Evolutionary conservation across 2,329 filamentous ascomycete genomes (phyloP).

Genomic region (Arthroderma sp.): DNA sequence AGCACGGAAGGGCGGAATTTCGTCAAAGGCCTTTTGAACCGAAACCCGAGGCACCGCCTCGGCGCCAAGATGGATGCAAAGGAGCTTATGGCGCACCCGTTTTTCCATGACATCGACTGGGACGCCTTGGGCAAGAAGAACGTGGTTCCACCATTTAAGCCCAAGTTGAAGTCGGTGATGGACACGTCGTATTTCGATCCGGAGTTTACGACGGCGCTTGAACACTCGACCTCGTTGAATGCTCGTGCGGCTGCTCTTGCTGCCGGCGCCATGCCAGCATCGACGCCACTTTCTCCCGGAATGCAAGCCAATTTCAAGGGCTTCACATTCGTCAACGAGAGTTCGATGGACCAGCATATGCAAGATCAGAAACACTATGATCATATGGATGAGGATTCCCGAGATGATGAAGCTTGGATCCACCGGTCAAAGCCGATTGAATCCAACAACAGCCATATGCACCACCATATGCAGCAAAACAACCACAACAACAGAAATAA

Average conservation of each 20-base stretch:
- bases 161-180: conserved; percentile 86
- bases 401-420: conserved; percentile 14
- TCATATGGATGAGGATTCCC: conserved; percentile 31
- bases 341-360: conserved; percentile 68
- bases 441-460: background rate
- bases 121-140: conserved; percentile 75
- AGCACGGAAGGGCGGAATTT: conserved; percentile 94
- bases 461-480: no score
- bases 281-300: conserved; percentile 82
- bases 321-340: conserved; percentile 98
- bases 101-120: conserved; percentile 94
- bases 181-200: conserved; percentile 98
- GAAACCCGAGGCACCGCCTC: conserved; percentile 89
- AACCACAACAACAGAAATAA: no score
- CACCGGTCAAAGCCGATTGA: background rate
- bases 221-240: conserved; percentile 76
- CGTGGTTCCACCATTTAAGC: conserved; percentile 93
- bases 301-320: conserved; percentile 98
- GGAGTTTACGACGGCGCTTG: conserved; percentile 90
- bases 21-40: conserved; percentile 91
- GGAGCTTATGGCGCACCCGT: conserved; percentile 85
- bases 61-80: conserved; percentile 84
- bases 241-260: conserved; percentile 78
- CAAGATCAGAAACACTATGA: conserved; percentile 25
- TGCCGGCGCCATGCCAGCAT: conserved; percentile 66